Base-by-base conservation (phyloP, 352 stramenopile species). In the Pythium volutum region DNA sequence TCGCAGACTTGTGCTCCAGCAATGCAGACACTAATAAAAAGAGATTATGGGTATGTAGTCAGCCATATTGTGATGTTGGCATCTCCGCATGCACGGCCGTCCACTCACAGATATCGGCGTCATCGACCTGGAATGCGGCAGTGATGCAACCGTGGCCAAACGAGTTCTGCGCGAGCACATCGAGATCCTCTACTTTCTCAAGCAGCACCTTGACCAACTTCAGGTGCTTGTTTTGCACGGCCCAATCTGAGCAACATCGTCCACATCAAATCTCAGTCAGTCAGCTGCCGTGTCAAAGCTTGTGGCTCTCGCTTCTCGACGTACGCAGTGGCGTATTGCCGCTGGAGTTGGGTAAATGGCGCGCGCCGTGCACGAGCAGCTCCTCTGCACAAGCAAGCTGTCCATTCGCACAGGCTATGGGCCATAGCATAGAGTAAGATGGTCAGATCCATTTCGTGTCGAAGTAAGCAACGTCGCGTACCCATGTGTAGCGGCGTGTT, bases 401-500 rank as follows among this genome's bases (percentile, higher is more conserved):
- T 10, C 84, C 86, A 64, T 95, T 95, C 10, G 84, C 86, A 58
- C 86, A 93, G 3, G 86, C 83, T 93, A 55, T 22, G 50, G 38
- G 57, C 20, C 25, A 62, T 33, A 27, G n/a, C 27, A 14, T 7
- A 23, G 20, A 46, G 12, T 23, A 62, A 49, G 31, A 36, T 11
- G 14, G 10, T 36, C 31, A 8, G 31, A 36, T 8, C 31, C 31
- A 36, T 36, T 36, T 11, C 8, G 14, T 29, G 11, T 16, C 3
- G 4, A 16, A 29, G 10, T 27, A 4, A 36, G 34, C 18, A 16
- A 16, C 2, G 25, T n/a, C 1, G 22, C 42, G 41, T 68, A 89
- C 83, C 85, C 85, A 95, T 95, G 71, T 95, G 85, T 22, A 95
- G 78, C 26, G 85, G 81, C 39, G 85, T 91, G 70, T 93, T 93